These are phyloP conservation scores for Leucocoprinus birnbaumii DNA, from an alignment of 768 basidiomycete genomes.

Conservation along the genomic window DNA sequence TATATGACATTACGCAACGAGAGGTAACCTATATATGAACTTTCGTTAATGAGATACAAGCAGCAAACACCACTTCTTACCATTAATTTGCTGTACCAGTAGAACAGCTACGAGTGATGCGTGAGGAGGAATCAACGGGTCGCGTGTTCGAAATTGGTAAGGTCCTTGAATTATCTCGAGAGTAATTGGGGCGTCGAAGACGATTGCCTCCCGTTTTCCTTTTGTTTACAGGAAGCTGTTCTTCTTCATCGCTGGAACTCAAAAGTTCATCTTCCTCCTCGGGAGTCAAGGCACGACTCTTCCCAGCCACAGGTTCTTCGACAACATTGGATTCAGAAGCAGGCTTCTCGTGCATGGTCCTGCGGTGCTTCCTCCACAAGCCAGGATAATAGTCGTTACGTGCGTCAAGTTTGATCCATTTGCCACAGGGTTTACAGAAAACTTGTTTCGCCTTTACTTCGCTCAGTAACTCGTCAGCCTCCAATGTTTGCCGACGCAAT, in stretches of 20 bases:
- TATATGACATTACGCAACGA: too few species aligned
- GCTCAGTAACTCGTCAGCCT: neutral
- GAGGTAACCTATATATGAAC: neutral
- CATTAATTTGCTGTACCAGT: neutral
- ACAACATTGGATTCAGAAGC: neutral
- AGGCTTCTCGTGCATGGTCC: slow-evolving; percentile 1
- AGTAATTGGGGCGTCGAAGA: neutral
- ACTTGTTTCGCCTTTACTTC: slow-evolving; percentile 8
- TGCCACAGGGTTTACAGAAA: slow-evolving; percentile 4
- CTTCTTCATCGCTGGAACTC: neutral
- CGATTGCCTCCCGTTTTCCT: neutral
- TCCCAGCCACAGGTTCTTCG: neutral
- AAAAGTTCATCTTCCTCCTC: slow-evolving; percentile 2
- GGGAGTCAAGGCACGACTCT: neutral
- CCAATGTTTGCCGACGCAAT: neutral
- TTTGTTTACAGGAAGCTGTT: neutral
- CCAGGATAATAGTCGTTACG: slow-evolving; percentile 13
- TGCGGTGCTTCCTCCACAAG: slow-evolving; percentile 11
- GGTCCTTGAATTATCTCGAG: neutral
- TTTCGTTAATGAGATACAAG: neutral
- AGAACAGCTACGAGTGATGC: slow-evolving; percentile 4
- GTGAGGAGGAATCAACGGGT: neutral
- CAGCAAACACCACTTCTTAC: neutral
- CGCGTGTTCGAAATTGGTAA: neutral
- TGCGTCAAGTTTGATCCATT: slow-evolving; percentile 7